These are phyloP conservation scores for Hygrophorus pudorinus DNA, from an alignment of 768 basidiomycete species.

Conservation along the genomic window DNA sequence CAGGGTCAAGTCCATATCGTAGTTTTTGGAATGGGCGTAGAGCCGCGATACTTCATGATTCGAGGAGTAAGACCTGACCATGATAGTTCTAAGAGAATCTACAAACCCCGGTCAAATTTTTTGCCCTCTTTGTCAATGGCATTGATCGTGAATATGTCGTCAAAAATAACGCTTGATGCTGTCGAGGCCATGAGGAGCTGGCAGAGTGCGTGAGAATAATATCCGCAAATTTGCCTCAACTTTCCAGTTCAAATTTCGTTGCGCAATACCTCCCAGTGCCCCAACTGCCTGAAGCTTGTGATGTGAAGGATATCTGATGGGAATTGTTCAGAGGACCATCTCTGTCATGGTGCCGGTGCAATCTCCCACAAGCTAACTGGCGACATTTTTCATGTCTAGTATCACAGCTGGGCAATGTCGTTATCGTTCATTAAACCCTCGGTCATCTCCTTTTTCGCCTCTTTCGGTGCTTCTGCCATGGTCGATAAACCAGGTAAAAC, in stretches of 20 bases:
- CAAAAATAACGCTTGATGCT: conserved; percentile 70
- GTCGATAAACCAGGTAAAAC: conserved; percentile 53
- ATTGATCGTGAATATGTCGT: conserved; percentile 85
- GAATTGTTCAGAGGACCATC: too few relatives aligned
- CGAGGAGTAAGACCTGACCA: conserved; percentile 4
- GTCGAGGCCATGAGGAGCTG: conserved; percentile 34
- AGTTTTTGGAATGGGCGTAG: conserved; percentile 81
- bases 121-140: conserved; percentile 87
- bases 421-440: too few relatives aligned
- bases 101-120: conserved; percentile 93
- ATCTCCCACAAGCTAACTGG: too few relatives aligned
- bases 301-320: too few relatives aligned
- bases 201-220: conserved; percentile 4
- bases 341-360: too few relatives aligned
- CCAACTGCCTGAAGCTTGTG: too few relatives aligned
- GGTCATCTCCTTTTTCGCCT: conserved; percentile 25
- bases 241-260: too few relatives aligned
- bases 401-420: neutral
- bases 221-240: too few relatives aligned
- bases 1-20: conserved; percentile 85
- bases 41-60: conserved; percentile 72
- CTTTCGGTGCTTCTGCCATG: conserved; percentile 22
- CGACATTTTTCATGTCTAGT: neutral
- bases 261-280: too few relatives aligned
- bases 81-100: neutral